phyloP scores from a whole-genome alignment of 305 asterid genomes.

The Fraxinus sp. region DNA sequence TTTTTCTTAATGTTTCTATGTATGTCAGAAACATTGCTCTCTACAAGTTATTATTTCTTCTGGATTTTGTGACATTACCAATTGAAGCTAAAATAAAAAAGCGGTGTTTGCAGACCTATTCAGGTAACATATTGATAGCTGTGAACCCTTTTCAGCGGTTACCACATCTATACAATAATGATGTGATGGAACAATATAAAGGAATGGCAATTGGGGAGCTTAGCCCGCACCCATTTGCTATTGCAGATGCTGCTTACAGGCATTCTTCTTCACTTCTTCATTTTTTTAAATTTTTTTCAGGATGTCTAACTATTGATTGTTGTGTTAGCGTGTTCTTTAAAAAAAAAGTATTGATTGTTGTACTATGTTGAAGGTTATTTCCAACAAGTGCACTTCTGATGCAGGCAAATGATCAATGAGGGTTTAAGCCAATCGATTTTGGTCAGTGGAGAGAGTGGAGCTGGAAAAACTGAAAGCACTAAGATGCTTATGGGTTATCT shows the following conservation, averaged over 20 bases:
- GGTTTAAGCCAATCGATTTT: constrained; percentile 71
- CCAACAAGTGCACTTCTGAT: constrained; percentile 18
- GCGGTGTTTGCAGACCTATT: constrained; percentile 58
- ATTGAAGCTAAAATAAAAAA: constrained; percentile 25
- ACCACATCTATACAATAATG: constrained; percentile 60
- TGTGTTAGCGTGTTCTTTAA: neutral
- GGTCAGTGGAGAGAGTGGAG: constrained; percentile 95
- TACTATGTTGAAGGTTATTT: constrained; percentile 17
- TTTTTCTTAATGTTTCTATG: constrained; percentile 6
- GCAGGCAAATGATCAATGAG: constrained; percentile 77
- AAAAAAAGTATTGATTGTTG: neutral
- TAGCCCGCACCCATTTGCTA: constrained; percentile 66
- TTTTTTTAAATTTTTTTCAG: neutral
- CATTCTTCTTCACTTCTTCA: constrained; percentile 33
- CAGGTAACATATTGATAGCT: constrained; percentile 83
- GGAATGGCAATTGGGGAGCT: constrained; percentile 70
- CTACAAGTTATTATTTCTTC: neutral
- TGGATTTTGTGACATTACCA: neutral
- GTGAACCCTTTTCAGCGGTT: constrained; percentile 78
- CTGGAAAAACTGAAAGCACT: constrained; percentile 89
- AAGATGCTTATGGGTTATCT: constrained; percentile 81
- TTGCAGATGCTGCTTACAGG: constrained; percentile 87
- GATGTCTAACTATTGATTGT: constrained; percentile 15
- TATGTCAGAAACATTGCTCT: constrained; percentile 15
- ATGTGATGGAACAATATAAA: constrained; percentile 69